Percentiles rank a stretch among this genome's conserved stretches.
Conservation (phyloP, 306 rosid species). For the Vigna trinervia region DNA sequence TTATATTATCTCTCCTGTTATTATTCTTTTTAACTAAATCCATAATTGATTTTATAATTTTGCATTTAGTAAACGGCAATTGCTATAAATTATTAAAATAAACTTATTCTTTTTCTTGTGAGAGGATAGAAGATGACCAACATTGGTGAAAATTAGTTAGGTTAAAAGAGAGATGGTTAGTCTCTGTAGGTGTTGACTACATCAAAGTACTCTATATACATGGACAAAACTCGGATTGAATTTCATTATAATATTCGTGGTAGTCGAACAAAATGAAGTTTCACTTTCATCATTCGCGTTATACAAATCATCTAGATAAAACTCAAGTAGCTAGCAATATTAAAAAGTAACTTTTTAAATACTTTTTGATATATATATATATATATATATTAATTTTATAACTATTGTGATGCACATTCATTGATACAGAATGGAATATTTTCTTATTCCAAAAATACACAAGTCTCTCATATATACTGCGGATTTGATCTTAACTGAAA, state of each 20-base stretch:
- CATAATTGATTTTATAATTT: background rate
- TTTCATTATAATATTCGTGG: too few relatives aligned
- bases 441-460: background rate
- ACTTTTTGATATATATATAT: too few relatives aligned
- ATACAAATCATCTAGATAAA: too few relatives aligned
- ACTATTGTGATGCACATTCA: too few relatives aligned
- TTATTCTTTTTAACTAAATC: background rate
- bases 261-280: too few relatives aligned
- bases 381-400: too few relatives aligned
- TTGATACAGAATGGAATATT: too few relatives aligned
- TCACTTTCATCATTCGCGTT: too few relatives aligned
- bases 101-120: background rate
- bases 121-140: background rate
- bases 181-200: background rate
- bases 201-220: too few relatives aligned
- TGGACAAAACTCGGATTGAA: too few relatives aligned
- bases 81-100: background rate
- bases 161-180: background rate
- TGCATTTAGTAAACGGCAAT: background rate
- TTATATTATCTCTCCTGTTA: background rate
- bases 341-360: too few relatives aligned
- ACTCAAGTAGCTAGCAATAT: too few relatives aligned
- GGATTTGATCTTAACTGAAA: background rate
- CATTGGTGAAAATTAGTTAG: background rate
- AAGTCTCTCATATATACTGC: background rate